A percentile compares a stretch with the other conserved stretches of the same genome.
Evolutionary conservation across 257 asterid species (phyloP).

Genomic region (Solanum habrochaites): DNA sequence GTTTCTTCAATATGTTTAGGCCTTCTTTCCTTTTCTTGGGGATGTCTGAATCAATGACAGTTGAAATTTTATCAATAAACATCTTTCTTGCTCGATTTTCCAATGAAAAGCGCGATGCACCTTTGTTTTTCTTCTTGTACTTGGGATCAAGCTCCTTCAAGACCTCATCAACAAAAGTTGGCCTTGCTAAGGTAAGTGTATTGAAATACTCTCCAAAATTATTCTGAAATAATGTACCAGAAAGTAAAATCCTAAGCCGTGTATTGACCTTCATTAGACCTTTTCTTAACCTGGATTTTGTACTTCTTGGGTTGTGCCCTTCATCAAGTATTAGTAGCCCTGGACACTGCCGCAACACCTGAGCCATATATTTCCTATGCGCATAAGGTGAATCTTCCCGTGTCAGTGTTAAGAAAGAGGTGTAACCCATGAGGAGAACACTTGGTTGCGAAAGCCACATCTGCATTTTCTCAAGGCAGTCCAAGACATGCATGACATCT

Average conservation of each 20-base stretch:
- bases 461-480: conserved; percentile 91
- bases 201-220: conserved; percentile 96
- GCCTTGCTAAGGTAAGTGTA: conserved; percentile 85
- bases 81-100: conserved; percentile 83
- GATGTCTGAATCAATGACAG: conserved; percentile 56
- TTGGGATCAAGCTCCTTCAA: conserved; percentile 78
- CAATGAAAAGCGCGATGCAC: conserved; percentile 44
- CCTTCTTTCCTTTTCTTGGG: conserved; percentile 66
- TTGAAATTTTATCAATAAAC: conserved; percentile 71
- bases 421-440: conserved; percentile 90
- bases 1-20: conserved; percentile 53
- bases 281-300: conserved; percentile 84
- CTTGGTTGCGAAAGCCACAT: conserved; percentile 96
- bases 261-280: conserved; percentile 89
- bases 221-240: conserved; percentile 91
- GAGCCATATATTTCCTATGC: conserved; percentile 93
- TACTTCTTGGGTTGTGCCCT: conserved; percentile 98
- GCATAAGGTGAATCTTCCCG: conserved; percentile 94
- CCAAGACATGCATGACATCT: conserved; percentile 97
- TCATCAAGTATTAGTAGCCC: conserved; percentile 91
- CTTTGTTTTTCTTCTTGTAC: conserved; percentile 58
- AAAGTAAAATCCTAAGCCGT: conserved; percentile 70
- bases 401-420: conserved; percentile 74
- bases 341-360: conserved; percentile 73
- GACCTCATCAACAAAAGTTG: conserved; percentile 71